phyloP scores from a whole-genome alignment of 768 basidiomycete species.

The Panaeolus papilionaceus region DNA sequence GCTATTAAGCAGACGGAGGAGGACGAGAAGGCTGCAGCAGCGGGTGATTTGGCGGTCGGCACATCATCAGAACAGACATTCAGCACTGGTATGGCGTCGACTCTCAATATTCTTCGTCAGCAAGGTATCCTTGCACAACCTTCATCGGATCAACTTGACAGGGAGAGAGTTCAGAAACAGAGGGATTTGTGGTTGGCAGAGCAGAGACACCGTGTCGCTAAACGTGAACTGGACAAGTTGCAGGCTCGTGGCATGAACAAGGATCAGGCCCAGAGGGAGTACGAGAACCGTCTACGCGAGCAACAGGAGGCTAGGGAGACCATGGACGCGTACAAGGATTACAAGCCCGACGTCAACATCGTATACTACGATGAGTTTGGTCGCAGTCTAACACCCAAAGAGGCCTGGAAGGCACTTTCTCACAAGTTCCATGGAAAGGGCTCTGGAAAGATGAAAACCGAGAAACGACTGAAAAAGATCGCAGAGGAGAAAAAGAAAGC shows the following conservation, averaged over 20 bases:
- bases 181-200: constrained; percentile 92
- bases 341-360: constrained; percentile 97
- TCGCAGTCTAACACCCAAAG: constrained; percentile 85
- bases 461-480: constrained; percentile 95
- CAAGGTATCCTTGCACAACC: constrained; percentile 86
- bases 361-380: constrained; percentile 98
- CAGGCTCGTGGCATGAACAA: constrained; percentile 81
- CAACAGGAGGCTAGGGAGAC: constrained; percentile 87
- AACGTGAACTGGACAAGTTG: constrained; percentile 81
- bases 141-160: constrained; percentile 66
- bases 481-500: constrained; percentile 96
- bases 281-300: constrained; percentile 91
- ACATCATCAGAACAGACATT: constrained; percentile 83
- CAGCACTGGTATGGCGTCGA: constrained; percentile 85
- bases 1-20: constrained; percentile 68
- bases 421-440: constrained; percentile 99
- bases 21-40: constrained; percentile 49
- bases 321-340: constrained; percentile 86
- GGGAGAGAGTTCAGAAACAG: constrained; percentile 84
- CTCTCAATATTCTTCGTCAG: constrained; percentile 86
- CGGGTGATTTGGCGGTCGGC: constrained; percentile 48
- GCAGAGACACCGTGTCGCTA: constrained; percentile 74
- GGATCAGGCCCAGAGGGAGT: constrained; percentile 94
- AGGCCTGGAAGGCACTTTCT: constrained; percentile 97
- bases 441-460: constrained; percentile 95